Base-by-base conservation (phyloP, 1,284 basidiomycete genomes). In the Phellinidium pouzarii region DNA sequence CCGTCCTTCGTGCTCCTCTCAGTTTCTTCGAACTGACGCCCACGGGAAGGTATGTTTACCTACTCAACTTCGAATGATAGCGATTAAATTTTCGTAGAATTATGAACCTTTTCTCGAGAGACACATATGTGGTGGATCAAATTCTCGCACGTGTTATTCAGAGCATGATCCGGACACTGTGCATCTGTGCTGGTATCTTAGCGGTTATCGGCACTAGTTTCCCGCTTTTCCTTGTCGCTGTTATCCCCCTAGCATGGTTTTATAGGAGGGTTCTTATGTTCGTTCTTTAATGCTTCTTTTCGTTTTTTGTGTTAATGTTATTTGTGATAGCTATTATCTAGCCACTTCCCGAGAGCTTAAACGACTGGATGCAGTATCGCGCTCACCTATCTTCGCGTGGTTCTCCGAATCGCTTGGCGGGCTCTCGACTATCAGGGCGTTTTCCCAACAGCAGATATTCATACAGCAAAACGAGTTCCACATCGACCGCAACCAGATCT, bases 281-380 rank as follows among this genome's bases (percentile, higher is more conserved):
- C 57, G 77, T 66, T 40, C 84, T 7, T 69, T 80, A 62, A 94
- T 95, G 61, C 73, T 94, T 51, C 72, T 83, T 8, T 82, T n/a
- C n/a, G n/a, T n/a, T n/a, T n/a, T n/a, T n/a, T n/a, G n/a, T n/a
- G n/a, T n/a, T n/a, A n/a, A n/a, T n/a, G n/a, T n/a, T n/a, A n/a
- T 14, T 38, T 17, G 4, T 38, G 37, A 17, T 59, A 89, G 86
- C 36, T 94, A 94, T 70, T 97, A 96, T 66, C 80, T 97, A 14
- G 76, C 91, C 1, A 94, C 94, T 0, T 93, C 90, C 9, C 84
- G 93, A 48, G 93, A 95, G 66, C 77, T 96, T 44, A 95, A 96
- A 68, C 86, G 94, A 20, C 77, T 97, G 7, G 94, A 96, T 62
- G 87, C 94, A 3, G 84, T 91, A 25, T 89, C 89, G 9, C 85